Base-by-base conservation (phyloP, 2,329 filamentous ascomycete genomes). In the Arthrobotrys musiformis region DNA sequence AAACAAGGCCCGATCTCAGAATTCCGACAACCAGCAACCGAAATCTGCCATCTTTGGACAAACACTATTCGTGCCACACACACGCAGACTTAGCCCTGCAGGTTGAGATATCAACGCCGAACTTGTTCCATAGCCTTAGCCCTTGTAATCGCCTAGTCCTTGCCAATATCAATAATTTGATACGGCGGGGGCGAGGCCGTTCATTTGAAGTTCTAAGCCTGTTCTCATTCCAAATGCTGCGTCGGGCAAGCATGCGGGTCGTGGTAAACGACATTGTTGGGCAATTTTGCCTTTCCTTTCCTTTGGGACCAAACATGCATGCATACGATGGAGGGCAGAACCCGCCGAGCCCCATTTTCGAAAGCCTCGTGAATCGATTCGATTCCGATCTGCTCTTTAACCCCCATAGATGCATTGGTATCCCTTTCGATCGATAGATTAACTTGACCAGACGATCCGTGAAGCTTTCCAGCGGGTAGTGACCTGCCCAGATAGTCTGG, bases 61-160 rank as follows among this genome's bases (percentile, higher is more conserved):
- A 35, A 46, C 44, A 22, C 15, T 26, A 28, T 15, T 46, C 19
- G 63, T 68, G 63, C 63, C 63, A 56, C 63, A 15, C n/a, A 48
- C 35, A 54, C 26, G 63, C 63, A 68, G 50, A 28, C 48, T 68
- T 46, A 22, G 63, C 48, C 11, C 7, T 68, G 63, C 50, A 19
- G n/a, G 35, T 28, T 44, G 40, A 19, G 17, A 33, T 37, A 26
- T 37, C 30, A 40, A 58, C 54, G 28, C 19, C 54, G 33, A 24
- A 8, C 54, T 15, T 11, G 7, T 35, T 37, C 50, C 13, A 19
- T 56, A 35, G 35, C 15, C 28, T 56, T 35, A 13, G 1, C 48
- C 26, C 44, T 48, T 24, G n/a, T n/a, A n/a, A n/a, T n/a, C n/a
- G 19, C 22, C 44, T 9, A 13, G 9, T 58, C 33, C 19, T 26